Evolutionary conservation across 2,329 filamentous ascomycete species (phyloP), one percentile per base, ranked within the genome.

Genomic region (Epichloe glyceriae): DNA sequence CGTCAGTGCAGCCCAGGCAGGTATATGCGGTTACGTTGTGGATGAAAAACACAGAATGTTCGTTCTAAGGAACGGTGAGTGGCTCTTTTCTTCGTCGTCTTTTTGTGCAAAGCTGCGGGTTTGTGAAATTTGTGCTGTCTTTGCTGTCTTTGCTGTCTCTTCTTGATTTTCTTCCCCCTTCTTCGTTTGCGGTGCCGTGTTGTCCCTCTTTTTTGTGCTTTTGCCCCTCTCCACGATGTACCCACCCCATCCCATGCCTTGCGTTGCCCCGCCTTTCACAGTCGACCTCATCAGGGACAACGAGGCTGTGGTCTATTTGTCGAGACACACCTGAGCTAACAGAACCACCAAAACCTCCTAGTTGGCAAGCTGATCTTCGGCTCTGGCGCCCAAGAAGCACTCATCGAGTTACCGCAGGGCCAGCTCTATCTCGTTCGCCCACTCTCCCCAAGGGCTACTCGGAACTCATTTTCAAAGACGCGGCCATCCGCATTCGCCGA

Each of bases 391-490:
- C 91, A 96, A 68, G 90, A 97, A 73, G 86, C 88, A 46, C 82
- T 98, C 64, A 88, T 95, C 69, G 90, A 97, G 66, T 83, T 98
- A 42, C 83, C 90, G 15, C 89, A 97, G 68, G 93, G 93, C 64
- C 90, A 97, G 69, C 87, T 98, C 43, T 98, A 96, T 69, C 85
- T 98, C 58, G 93, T 98, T 60, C 87, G 93, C 61, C 93, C 93
- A 11, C 80, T 88, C 47, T 97, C 91, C 7, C 91, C 52, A 98
- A 98, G 68, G 93, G 93, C 57, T 97, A 96, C 67, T 96, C 91
- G 1, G 93, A 98, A 69, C 88, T 97, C 64, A 95, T 98, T 69
- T 98, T 96, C 77, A 95, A 93, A 69, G 93, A 98, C 81, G 86
- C 89, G 39, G 86, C 88, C 45, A 88, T 91, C 49, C 88, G 85